Evolutionary conservation across 2,329 filamentous ascomycete species (phyloP).

Genomic region (Pseudogymnoascus sp.): DNA sequence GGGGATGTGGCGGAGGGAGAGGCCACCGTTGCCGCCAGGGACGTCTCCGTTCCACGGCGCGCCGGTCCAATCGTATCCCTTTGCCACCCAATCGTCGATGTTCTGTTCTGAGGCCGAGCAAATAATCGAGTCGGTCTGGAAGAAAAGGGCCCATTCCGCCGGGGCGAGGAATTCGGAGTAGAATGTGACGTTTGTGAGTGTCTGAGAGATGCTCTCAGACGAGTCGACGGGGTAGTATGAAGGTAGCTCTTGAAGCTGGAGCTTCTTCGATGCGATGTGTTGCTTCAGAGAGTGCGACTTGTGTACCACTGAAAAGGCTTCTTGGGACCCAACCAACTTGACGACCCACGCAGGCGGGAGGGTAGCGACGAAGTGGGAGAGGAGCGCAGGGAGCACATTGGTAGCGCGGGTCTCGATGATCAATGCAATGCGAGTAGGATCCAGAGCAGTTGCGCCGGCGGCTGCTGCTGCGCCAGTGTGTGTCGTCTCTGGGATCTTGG

Average conservation of each 20-base stretch:
- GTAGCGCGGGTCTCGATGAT: constrained; percentile 17
- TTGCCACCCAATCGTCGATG: constrained; percentile 22
- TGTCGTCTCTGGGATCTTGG: not conserved
- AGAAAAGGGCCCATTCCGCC: constrained; percentile 23
- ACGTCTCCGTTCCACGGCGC: constrained; percentile 38
- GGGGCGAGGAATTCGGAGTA: constrained; percentile 17
- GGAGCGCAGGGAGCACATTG: constrained; percentile 13
- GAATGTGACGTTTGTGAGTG: constrained; percentile 22
- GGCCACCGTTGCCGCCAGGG: constrained; percentile 43
- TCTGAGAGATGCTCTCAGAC: constrained; percentile 19
- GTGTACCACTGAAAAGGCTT: constrained; percentile 16
- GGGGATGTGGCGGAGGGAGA: constrained; percentile 45
- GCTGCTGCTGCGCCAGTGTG: not conserved
- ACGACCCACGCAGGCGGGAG: constrained; percentile 16
- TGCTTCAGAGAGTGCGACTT: constrained; percentile 17
- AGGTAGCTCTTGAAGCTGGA: constrained; percentile 13
- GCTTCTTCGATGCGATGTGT: constrained; percentile 21
- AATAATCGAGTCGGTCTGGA: constrained; percentile 25
- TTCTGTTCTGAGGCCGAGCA: constrained; percentile 20
- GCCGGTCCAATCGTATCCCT: constrained; percentile 37
- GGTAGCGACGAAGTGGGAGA: constrained; percentile 14
- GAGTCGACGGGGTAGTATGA: constrained; percentile 12
- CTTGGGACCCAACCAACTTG: constrained; percentile 14
- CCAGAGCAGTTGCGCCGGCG: not conserved
- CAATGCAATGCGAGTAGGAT: constrained; percentile 12